A percentile compares a stretch with the other conserved stretches of the same genome.
Conservation (phyloP, 768 basidiomycete genomes). For the Ramaria sp. region DNA sequence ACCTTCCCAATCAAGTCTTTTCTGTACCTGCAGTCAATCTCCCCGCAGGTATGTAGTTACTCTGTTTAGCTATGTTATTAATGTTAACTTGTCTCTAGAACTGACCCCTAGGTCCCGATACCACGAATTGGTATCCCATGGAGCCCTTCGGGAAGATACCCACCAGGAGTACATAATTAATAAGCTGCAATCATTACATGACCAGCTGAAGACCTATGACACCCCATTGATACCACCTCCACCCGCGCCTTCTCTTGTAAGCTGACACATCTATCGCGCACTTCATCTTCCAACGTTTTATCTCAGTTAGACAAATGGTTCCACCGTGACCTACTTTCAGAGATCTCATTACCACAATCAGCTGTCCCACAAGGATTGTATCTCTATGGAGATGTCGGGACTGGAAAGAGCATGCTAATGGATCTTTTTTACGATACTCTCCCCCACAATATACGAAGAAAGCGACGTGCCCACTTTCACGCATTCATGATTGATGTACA, state of each 20-base stretch:
- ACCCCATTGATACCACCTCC: slow-evolving; percentile 49
- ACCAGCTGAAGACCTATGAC: slow-evolving; percentile 55
- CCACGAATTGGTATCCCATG: slow-evolving; percentile 37
- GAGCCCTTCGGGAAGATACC: slow-evolving; percentile 59
- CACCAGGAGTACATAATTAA: slow-evolving; percentile 80
- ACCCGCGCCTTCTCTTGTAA: slow-evolving; percentile 22
- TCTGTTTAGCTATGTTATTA: not conserved
- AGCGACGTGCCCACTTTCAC: slow-evolving; percentile 93
- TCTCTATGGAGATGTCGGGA: slow-evolving; percentile 93
- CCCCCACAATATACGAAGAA: slow-evolving; percentile 49
- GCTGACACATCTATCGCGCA: slow-evolving; percentile 12
- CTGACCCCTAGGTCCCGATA: slow-evolving; percentile 21
- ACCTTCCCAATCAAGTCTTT: not conserved
- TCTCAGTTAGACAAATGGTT: slow-evolving; percentile 21
- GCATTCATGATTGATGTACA: slow-evolving; percentile 99
- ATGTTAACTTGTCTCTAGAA: not conserved
- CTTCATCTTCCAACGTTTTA: slow-evolving; percentile 6
- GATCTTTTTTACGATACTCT: slow-evolving; percentile 89
- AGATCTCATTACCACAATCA: slow-evolving; percentile 19
- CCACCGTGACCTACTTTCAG: slow-evolving; percentile 14
- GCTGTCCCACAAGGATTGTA: slow-evolving; percentile 80
- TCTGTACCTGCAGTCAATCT: not conserved
- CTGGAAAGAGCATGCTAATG: slow-evolving; percentile 99
- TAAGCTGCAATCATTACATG: slow-evolving; percentile 71
- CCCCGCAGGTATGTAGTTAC: not conserved